Evolutionary conservation across 2,329 filamentous ascomycete genomes (phyloP).

Genomic region (Alternaria ventricosa): DNA sequence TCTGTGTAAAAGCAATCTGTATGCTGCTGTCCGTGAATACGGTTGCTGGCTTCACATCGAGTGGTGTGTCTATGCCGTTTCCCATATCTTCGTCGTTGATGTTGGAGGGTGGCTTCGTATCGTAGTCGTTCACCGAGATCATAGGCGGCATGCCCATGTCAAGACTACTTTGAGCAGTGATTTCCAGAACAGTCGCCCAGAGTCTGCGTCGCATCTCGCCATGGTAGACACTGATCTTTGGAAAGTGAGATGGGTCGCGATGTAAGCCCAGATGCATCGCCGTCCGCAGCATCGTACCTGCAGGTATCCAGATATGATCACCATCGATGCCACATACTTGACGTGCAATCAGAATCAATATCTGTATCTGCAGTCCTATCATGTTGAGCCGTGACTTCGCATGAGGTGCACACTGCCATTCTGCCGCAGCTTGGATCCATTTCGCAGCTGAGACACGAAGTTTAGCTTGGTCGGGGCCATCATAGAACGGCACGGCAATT

Average conservation of each 20-base stretch:
- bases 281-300: constrained; percentile 47
- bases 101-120: constrained; percentile 48
- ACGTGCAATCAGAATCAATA: constrained; percentile 48
- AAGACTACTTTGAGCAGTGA: constrained; percentile 47
- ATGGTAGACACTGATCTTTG: constrained; percentile 43
- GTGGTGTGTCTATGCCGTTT: constrained; percentile 32
- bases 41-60: constrained; percentile 24
- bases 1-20: constrained; percentile 43
- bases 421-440: constrained; percentile 65
- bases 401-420: constrained; percentile 61
- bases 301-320: constrained; percentile 48
- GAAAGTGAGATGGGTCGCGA: constrained; percentile 47
- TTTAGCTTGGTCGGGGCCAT: constrained; percentile 55
- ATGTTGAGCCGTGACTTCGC: constrained; percentile 61
- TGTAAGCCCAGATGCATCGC: constrained; percentile 53
- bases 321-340: constrained; percentile 46
- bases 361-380: constrained; percentile 57
- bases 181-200: constrained; percentile 44
- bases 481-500: constrained; percentile 56
- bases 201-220: constrained; percentile 48
- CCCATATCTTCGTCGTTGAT: constrained; percentile 50
- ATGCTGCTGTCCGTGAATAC: constrained; percentile 48
- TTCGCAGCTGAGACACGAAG: constrained; percentile 41
- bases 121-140: constrained; percentile 46
- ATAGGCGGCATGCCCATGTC: constrained; percentile 48